A percentile compares a stretch with the other conserved stretches of the same genome.
Evolutionary conservation across 352 stramenopile genomes (phyloP).

Genomic region (Sclerospora graminicola): DNA sequence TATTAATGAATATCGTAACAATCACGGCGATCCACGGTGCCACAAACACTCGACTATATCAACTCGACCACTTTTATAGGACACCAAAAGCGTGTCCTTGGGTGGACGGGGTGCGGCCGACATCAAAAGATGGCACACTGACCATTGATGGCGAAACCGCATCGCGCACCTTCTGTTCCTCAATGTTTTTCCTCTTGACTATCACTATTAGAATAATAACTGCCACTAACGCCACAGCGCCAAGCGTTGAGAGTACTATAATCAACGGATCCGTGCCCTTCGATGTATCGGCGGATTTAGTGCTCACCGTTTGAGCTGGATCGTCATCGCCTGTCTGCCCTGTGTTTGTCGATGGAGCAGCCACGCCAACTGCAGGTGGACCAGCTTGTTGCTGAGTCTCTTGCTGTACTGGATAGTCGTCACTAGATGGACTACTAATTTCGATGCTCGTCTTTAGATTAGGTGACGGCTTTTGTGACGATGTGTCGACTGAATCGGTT

Average conservation of each 20-base stretch:
- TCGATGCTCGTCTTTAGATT: no score
- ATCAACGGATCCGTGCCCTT: constrained; percentile 20
- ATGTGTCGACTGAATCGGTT: no score
- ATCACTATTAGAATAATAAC: constrained; percentile 19
- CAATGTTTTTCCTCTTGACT: constrained; percentile 21
- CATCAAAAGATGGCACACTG: constrained; percentile 18
- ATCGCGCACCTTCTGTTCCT: constrained; percentile 19
- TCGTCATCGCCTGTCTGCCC: constrained; percentile 10
- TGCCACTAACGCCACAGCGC: constrained; percentile 14
- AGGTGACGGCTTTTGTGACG: no score
- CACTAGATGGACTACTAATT: background rate
- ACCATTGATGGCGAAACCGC: constrained; percentile 15
- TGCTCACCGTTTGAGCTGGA: constrained; percentile 17
- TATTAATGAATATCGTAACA: no score
- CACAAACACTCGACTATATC: background rate
- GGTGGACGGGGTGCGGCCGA: constrained; percentile 13
- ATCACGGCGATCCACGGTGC: no score
- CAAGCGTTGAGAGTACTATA: constrained; percentile 14
- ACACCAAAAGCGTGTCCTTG: constrained; percentile 15
- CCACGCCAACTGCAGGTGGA: background rate
- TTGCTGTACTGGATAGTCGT: constrained; percentile 8
- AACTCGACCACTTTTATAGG: constrained; percentile 7
- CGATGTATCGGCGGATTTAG: constrained; percentile 1
- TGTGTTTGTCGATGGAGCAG: constrained; percentile 2
- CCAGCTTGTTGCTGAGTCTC: constrained; percentile 7